Percentiles rank a stretch among this genome's conserved stretches.
These are phyloP conservation scores for Macrophomina tecta DNA, from an alignment of 2,329 filamentous ascomycete species.

Conservation along the genomic window DNA sequence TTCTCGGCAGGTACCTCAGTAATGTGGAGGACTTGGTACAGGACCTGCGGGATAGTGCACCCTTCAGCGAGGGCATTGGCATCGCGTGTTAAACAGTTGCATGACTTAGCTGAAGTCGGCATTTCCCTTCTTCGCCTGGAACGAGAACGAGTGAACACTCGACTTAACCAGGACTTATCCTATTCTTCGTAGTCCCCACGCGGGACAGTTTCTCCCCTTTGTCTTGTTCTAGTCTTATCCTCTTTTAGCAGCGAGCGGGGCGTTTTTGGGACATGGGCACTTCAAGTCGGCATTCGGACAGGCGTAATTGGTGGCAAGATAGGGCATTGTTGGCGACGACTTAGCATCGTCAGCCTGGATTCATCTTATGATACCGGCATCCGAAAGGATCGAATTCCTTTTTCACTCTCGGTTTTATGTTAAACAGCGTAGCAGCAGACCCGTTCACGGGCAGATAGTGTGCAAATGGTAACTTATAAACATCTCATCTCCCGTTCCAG, in stretches of 20 bases:
- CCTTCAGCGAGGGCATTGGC: slow-evolving; percentile 47
- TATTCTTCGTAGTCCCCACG: neutral
- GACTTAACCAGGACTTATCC: neutral
- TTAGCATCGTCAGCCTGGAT: neutral
- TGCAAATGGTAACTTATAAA: slow-evolving; percentile 13
- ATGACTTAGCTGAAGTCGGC: too few relatives aligned
- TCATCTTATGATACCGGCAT: slow-evolving; percentile 19
- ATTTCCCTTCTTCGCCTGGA: neutral
- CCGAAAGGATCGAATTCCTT: slow-evolving; percentile 21
- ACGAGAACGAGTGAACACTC: neutral
- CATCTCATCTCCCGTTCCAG: slow-evolving; percentile 5
- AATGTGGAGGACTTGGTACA: slow-evolving; percentile 80
- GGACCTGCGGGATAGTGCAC: slow-evolving; percentile 79
- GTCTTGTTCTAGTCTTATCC: neutral
- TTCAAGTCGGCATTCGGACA: slow-evolving; percentile 1
- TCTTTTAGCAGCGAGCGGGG: slow-evolving; percentile 5
- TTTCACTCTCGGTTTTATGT: neutral
- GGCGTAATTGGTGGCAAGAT: slow-evolving; percentile 6
- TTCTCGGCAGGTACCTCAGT: slow-evolving; percentile 77
- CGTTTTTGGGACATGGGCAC: neutral
- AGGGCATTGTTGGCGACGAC: slow-evolving; percentile 3
- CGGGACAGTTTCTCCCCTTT: neutral
- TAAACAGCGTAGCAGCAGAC: slow-evolving; percentile 1
- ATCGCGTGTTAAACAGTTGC: neutral
- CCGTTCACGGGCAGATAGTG: neutral